These are phyloP conservation scores for Saccharomycopsis vini DNA, from an alignment of 805 yeast species.

Conservation along the genomic window DNA sequence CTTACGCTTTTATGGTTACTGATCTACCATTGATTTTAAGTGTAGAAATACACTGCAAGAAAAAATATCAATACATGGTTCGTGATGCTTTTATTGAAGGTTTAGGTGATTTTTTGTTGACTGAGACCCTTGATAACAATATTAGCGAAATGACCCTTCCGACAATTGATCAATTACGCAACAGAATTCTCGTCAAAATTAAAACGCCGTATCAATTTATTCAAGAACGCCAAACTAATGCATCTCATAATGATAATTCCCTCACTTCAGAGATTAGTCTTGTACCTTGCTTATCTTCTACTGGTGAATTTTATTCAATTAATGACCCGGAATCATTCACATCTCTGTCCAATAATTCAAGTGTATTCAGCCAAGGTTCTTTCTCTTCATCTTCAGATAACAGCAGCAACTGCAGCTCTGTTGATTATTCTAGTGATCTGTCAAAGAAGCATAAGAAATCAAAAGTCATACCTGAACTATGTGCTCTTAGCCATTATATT, in stretches of 20 bases:
- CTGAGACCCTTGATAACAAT: constrained; percentile 28
- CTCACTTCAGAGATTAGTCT: constrained; percentile 18
- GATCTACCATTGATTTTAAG: constrained; percentile 83
- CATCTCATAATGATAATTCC: too few species aligned
- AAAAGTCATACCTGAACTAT: constrained; percentile 35
- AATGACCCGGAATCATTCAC: background rate
- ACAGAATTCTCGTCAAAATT: constrained; percentile 67
- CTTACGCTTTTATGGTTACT: constrained; percentile 82
- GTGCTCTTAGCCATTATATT: constrained; percentile 59
- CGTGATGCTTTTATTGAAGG: constrained; percentile 42
- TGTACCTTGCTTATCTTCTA: constrained; percentile 3
- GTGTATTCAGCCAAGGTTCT: too few species aligned
- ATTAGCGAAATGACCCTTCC: constrained; percentile 37
- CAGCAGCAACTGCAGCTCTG: too few species aligned
- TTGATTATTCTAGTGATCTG: too few species aligned
- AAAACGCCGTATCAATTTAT: too few species aligned
- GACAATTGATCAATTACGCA: constrained; percentile 63
- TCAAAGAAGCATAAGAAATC: background rate
- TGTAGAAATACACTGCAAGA: constrained; percentile 72
- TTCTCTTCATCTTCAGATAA: too few species aligned
- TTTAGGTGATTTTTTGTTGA: constrained; percentile 51
- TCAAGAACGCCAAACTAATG: too few species aligned
- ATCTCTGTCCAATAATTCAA: background rate
- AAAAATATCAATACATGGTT: constrained; percentile 56
- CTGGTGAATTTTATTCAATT: constrained; percentile 21